These are phyloP conservation scores for Pythium pyrilobum DNA, from an alignment of 352 stramenopile species.

Conservation along the genomic window DNA sequence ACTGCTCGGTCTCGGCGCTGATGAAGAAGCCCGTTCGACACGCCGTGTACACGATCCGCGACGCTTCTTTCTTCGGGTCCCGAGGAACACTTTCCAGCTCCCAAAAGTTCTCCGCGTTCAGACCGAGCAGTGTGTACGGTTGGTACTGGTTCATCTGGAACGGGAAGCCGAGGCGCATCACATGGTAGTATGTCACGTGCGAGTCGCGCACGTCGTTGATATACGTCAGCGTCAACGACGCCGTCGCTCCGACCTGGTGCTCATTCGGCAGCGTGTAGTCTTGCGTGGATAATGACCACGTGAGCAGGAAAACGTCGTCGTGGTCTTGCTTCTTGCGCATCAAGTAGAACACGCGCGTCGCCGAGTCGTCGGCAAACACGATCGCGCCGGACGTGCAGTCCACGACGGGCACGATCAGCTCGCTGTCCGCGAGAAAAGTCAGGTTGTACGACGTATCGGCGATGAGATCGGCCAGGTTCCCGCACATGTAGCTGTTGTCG, in stretches of 20 bases:
- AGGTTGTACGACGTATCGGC: constrained; percentile 31
- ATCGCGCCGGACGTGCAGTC: constrained; percentile 35
- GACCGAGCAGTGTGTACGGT: neutral
- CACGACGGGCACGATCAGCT: constrained; percentile 38
- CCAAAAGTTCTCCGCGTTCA: constrained; percentile 11
- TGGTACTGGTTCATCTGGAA: constrained; percentile 6
- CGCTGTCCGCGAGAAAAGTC: constrained; percentile 20
- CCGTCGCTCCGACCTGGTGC: constrained; percentile 4
- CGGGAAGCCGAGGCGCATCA: constrained; percentile 14
- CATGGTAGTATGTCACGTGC: constrained; percentile 5
- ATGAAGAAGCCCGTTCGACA: constrained; percentile 9
- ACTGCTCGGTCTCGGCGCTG: constrained; percentile 2
- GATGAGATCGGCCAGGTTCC: constrained; percentile 19
- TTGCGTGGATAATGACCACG: constrained; percentile 11
- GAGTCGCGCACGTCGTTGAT: constrained; percentile 12
- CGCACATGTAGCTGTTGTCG: constrained; percentile 28
- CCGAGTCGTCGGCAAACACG: neutral
- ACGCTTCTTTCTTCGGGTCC: neutral
- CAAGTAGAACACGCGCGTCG: constrained; percentile 9
- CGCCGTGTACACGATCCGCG: neutral
- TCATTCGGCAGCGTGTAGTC: constrained; percentile 12
- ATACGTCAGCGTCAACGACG: constrained; percentile 9
- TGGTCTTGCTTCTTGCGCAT: constrained; percentile 8
- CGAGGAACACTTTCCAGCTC: constrained; percentile 9
- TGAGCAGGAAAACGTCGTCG: constrained; percentile 18